phyloP scores from a whole-genome alignment of 2,329 filamentous ascomycete species.

The Claviceps cyperi region DNA sequence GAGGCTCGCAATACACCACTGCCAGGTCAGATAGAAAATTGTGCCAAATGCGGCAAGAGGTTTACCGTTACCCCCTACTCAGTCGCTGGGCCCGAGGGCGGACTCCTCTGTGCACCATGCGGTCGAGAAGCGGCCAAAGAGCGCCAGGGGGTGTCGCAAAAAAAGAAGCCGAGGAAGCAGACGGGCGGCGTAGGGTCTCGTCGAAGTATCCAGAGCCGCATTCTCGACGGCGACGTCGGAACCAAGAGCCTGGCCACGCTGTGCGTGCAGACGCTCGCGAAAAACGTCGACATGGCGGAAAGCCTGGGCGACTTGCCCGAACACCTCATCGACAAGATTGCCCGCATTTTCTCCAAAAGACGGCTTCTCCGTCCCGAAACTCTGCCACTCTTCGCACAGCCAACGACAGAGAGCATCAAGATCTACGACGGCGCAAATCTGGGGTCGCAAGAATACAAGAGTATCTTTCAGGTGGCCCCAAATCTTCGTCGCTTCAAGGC shows the following conservation, averaged over 20 bases:
- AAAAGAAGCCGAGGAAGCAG: constrained; percentile 33
- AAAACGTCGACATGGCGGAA: constrained; percentile 47
- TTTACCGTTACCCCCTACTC: constrained; percentile 91
- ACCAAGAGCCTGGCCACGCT: constrained; percentile 53
- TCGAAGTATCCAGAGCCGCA: constrained; percentile 67
- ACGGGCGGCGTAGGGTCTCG: constrained; percentile 44
- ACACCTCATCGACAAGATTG: constrained; percentile 41
- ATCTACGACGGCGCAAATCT: constrained; percentile 52
- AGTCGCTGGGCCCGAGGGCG: constrained; percentile 66
- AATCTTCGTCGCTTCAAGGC: constrained; percentile 57
- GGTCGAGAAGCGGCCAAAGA: constrained; percentile 60
- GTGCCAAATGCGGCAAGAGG: constrained; percentile 68
- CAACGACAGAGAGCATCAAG: constrained; percentile 33
- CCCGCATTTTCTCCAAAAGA: constrained; percentile 44
- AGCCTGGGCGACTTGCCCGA: constrained; percentile 46
- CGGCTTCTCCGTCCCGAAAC: constrained; percentile 40
- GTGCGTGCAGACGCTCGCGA: constrained; percentile 47
- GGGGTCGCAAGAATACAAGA: constrained; percentile 59
- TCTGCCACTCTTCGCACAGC: constrained; percentile 41
- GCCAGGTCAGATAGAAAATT: constrained; percentile 83
- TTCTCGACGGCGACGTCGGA: constrained; percentile 63
- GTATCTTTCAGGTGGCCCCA: constrained; percentile 65
- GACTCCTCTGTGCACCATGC: constrained; percentile 72
- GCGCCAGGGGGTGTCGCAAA: constrained; percentile 23
- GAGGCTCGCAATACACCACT: constrained; percentile 35